These are phyloP conservation scores for Exophiala sideris DNA, from an alignment of 2,329 filamentous ascomycete genomes.

Conservation along the genomic window DNA sequence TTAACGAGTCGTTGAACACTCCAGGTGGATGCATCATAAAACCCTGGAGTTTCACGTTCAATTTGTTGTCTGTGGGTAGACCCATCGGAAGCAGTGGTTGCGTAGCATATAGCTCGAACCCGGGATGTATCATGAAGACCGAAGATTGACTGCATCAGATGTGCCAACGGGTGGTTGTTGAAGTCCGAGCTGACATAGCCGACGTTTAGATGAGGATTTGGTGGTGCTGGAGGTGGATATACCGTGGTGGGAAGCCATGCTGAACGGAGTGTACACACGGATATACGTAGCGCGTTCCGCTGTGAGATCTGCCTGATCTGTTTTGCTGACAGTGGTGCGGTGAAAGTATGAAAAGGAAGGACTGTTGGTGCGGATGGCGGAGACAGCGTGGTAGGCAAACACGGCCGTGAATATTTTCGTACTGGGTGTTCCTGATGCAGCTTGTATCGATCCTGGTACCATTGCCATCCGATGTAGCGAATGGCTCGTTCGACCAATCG, in stretches of 20 bases:
- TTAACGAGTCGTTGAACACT: slow-evolving; percentile 76
- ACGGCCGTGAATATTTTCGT: slow-evolving; percentile 67
- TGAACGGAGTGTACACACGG: slow-evolving; percentile 78
- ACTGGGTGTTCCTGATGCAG: slow-evolving; percentile 54
- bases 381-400: slow-evolving; percentile 67
- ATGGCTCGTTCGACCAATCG: slow-evolving; percentile 80
- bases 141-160: slow-evolving; percentile 98
- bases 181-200: slow-evolving; percentile 98
- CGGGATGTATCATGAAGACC: slow-evolving; percentile 73
- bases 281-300: slow-evolving; percentile 88
- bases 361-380: slow-evolving; percentile 90
- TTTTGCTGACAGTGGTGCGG: slow-evolving; percentile 83
- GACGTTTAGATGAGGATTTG: slow-evolving; percentile 77
- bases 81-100: slow-evolving; percentile 85
- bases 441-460: slow-evolving; percentile 81
- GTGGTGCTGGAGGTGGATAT: slow-evolving; percentile 80
- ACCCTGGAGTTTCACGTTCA: slow-evolving; percentile 85
- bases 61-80: slow-evolving; percentile 90
- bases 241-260: slow-evolving; percentile 81
- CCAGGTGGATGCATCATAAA: slow-evolving; percentile 85
- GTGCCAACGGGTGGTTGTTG: slow-evolving; percentile 94
- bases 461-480: slow-evolving; percentile 73
- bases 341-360: slow-evolving; percentile 96
- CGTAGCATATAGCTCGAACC: slow-evolving; percentile 89
- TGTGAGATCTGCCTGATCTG: slow-evolving; percentile 94